Evolutionary conservation across 2,329 filamentous ascomycete genomes (phyloP).

Genomic region (Microcera coccophila): DNA sequence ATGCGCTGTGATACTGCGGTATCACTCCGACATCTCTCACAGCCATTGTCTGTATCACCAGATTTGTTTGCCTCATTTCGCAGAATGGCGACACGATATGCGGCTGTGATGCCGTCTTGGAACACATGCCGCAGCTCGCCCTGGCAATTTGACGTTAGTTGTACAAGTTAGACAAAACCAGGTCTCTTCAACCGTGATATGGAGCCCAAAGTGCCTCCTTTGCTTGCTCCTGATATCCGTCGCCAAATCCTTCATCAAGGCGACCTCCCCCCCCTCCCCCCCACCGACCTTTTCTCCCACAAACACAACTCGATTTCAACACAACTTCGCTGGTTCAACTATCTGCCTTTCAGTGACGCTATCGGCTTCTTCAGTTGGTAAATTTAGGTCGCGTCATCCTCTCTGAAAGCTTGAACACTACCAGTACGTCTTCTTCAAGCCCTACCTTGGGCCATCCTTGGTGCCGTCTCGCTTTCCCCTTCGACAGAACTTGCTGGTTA

Average conservation of each 20-base stretch:
- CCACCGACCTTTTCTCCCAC: background rate
- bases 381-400: too few relatives aligned
- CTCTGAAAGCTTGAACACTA: too few relatives aligned
- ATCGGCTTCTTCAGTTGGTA: too few relatives aligned
- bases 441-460: too few relatives aligned
- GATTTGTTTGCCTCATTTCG: conserved; percentile 27
- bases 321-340: too few relatives aligned
- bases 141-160: conserved; percentile 15
- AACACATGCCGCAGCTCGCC: conserved; percentile 15
- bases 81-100: conserved; percentile 10
- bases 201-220: too few relatives aligned
- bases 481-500: too few relatives aligned
- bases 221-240: background rate
- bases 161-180: conserved; percentile 17
- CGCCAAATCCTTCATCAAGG: too few relatives aligned
- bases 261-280: background rate
- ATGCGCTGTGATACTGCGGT: conserved; percentile 16
- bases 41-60: conserved; percentile 25
- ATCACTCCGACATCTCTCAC: conserved; percentile 18
- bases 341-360: too few relatives aligned
- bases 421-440: too few relatives aligned
- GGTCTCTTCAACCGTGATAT: conserved; percentile 17
- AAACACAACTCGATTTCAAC: background rate
- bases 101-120: conserved; percentile 13
- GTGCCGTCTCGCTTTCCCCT: too few relatives aligned